Evolutionary conservation across 352 stramenopile species (phyloP).

Genomic region (Phytophthora foliorum): DNA sequence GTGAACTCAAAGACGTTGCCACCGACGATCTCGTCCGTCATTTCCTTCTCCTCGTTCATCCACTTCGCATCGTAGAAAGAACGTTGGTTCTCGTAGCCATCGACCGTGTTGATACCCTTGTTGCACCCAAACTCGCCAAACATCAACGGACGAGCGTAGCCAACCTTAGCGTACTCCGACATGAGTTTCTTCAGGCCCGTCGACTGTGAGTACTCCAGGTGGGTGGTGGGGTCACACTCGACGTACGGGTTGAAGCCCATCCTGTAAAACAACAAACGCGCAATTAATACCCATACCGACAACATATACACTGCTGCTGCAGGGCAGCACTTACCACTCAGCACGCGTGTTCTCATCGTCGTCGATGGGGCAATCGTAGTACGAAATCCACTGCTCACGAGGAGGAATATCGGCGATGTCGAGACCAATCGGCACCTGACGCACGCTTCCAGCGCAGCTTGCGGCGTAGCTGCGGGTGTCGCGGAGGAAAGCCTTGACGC

Average conservation of each 20-base stretch:
- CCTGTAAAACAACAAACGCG: constrained; percentile 6
- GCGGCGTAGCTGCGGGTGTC: constrained; percentile 62
- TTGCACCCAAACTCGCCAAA: constrained; percentile 87
- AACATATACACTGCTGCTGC: background rate
- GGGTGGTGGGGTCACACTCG: constrained; percentile 59
- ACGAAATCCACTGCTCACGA: constrained; percentile 62
- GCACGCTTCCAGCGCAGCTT: constrained; percentile 50
- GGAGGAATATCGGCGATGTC: constrained; percentile 69
- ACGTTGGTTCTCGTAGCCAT: constrained; percentile 77
- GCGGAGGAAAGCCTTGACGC: constrained; percentile 73
- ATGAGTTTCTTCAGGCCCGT: constrained; percentile 72
- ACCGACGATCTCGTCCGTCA: constrained; percentile 71
- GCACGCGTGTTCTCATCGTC: constrained; percentile 62
- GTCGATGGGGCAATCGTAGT: constrained; percentile 68
- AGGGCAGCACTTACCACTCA: constrained; percentile 44
- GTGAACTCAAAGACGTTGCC: constrained; percentile 86
- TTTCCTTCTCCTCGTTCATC: constrained; percentile 81
- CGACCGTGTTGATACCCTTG: constrained; percentile 66
- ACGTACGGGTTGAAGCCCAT: constrained; percentile 72
- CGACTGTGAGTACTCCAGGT: constrained; percentile 65
- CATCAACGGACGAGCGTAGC: constrained; percentile 71
- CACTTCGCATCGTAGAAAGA: constrained; percentile 72
- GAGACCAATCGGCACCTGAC: constrained; percentile 69
- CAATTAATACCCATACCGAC: background rate
- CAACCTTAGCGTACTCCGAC: constrained; percentile 55